These are phyloP conservation scores for Pseudogymnoascus sp. DNA, from an alignment of 2,329 filamentous ascomycete species.

Conservation along the genomic window DNA sequence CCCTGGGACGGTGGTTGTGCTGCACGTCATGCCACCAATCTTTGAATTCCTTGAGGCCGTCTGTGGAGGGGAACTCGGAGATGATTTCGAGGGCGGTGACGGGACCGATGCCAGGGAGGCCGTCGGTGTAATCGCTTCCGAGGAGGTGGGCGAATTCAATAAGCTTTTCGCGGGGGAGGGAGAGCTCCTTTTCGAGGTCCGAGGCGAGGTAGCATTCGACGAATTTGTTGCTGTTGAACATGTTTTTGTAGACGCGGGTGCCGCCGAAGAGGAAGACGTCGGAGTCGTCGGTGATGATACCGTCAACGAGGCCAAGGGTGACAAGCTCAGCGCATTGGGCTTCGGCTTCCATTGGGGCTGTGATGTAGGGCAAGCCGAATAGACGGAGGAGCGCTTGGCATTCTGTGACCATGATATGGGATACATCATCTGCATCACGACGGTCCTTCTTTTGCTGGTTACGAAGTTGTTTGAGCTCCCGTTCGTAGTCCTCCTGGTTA, in stretches of 20 bases:
- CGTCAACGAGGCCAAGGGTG: constrained; percentile 77
- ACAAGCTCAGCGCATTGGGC: constrained; percentile 95
- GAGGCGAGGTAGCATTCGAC: constrained; percentile 86
- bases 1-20: constrained; percentile 52
- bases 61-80: constrained; percentile 65
- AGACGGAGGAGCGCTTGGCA: constrained; percentile 84
- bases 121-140: constrained; percentile 92
- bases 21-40: constrained; percentile 86
- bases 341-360: constrained; percentile 97
- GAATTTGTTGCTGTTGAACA: constrained; percentile 98
- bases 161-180: constrained; percentile 75
- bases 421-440: constrained; percentile 92
- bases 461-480: constrained; percentile 76
- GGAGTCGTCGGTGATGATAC: constrained; percentile 94
- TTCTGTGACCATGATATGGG: constrained; percentile 89
- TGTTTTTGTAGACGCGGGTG: constrained; percentile 96
- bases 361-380: constrained; percentile 94
- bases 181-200: constrained; percentile 85
- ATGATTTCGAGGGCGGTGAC: constrained; percentile 93
- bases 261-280: constrained; percentile 97
- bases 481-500: constrained; percentile 73
- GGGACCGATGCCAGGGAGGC: constrained; percentile 80
- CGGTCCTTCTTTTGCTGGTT: constrained; percentile 95
- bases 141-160: constrained; percentile 86
- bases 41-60: constrained; percentile 63